Conservation (phyloP, 1,139 yeast genomes). For the Candida tunisiensis region DNA sequence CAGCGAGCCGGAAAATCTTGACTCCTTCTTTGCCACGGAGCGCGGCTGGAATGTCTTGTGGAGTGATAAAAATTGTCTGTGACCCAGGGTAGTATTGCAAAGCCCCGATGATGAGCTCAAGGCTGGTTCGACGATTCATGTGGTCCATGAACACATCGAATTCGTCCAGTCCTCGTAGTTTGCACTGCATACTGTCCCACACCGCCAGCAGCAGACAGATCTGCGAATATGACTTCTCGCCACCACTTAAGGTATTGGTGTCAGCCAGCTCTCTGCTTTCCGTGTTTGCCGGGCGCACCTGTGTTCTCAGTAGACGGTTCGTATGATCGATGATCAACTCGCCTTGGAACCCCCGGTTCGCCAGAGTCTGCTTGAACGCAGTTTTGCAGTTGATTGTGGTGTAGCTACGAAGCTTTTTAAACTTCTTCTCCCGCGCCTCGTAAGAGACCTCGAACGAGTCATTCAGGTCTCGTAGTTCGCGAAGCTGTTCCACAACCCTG, state of each 20-base stretch:
- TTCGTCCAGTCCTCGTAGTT: conserved; percentile 83
- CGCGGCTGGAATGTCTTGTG: conserved; percentile 92
- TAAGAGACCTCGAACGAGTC: conserved; percentile 2
- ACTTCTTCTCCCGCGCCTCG: neutral
- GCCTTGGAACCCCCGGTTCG: conserved; percentile 58
- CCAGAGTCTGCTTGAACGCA: conserved; percentile 12
- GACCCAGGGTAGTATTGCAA: conserved; percentile 42
- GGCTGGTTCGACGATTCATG: conserved; percentile 68
- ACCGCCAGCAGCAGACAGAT: conserved; percentile 75
- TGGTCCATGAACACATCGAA: conserved; percentile 98
- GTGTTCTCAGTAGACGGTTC: conserved; percentile 19
- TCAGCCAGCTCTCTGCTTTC: conserved; percentile 46
- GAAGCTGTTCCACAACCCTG: conserved; percentile 1
- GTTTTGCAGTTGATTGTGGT: neutral
- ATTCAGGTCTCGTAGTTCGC: conserved; percentile 2
- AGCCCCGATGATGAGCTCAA: conserved; percentile 55
- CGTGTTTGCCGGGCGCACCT: conserved; percentile 30
- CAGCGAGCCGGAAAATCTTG: too few relatives aligned
- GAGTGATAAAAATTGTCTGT: conserved; percentile 88
- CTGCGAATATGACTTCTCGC: conserved; percentile 91
- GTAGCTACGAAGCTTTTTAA: neutral
- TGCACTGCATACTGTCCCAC: conserved; percentile 85
- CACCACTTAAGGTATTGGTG: conserved; percentile 83
- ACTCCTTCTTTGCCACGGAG: too few relatives aligned
- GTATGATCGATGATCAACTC: conserved; percentile 43